Base-by-base conservation (phyloP, 1,284 basidiomycete genomes). In the Heterobasidion irregulare region DNA sequence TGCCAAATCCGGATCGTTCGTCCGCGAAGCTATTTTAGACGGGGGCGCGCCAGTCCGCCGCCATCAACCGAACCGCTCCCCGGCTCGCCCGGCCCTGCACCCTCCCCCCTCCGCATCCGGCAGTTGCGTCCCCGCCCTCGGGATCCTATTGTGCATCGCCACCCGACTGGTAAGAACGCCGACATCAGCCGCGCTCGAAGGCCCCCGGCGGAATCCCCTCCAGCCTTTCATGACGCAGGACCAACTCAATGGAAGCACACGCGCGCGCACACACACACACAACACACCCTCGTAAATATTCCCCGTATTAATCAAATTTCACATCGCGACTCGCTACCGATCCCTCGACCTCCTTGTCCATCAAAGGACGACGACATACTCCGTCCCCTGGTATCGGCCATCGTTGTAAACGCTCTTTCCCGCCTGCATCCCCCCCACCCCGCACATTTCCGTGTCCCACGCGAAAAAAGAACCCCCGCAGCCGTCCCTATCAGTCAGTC, bases 321-420 rank as follows among this genome's bases (percentile, higher is more conserved):
- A 38, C 36, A 18, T 15, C 36, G 26, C 26, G 26, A 26, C 26
- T 26, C 26, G 26, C 26, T 26, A 26, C 26, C 26, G 26, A 26
- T 26, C 26, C 26, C 26, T 26, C n/a, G n/a, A n/a, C n/a, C 26
- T 26, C 26, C 5, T 26, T n/a, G 13, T 34, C 47, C 57, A 47
- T 76, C 73, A 85, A 61, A 84, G 70, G 53, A 85, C 74, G 58
- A 84, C 78, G 64, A 85, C 77, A 56, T 69, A 73, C 55, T 85
- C 80, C 60, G 77, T 77, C 34, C 87, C 79, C 61, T 82, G 83
- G 75, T 94, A 94, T 66, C 84, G 82, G 58, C 85, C 77, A 60
- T 86, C 86, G 78, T 92, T 82, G 81, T 97, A 98, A 18, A 92
- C 84, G 67, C 85, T 86, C 78, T 91, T 84, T 51, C 89, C 90